Evolutionary conservation across 2,329 filamentous ascomycete species (phyloP), one percentile per base, ranked within the genome.

Genomic region (Capronia coronata): DNA sequence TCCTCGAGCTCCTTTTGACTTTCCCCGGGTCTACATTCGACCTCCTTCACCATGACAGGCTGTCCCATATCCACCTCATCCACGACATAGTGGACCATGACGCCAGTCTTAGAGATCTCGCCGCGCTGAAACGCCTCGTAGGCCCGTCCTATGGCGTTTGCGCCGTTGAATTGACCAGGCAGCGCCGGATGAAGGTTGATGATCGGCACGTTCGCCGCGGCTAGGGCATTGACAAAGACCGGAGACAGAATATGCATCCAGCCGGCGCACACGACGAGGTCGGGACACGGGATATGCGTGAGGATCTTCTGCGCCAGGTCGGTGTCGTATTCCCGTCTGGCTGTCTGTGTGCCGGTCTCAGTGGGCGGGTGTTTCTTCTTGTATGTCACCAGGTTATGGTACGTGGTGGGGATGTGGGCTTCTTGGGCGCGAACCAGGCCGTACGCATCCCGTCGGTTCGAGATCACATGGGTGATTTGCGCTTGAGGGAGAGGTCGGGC

Each of bases 81-180:
- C 54, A 86, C 82, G 40, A 94, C 88, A 67, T 90, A 84, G 69
- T 95, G 89, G 13, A 88, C 81, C 90, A 94, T 95, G 46, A 94
- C 83, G 0, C 90, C 89, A 0, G 80, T 89, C 57, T 75, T 77
- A 57, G 77, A 76, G 58, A 85, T 76, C 61, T 82, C 78, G 8
- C 87, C 77, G 56, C 76, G 77, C 63, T 82, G 68, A 64, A 86
- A 89, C 49, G 87, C 87, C 40, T 79, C 75, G 68, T 81, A 88
- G 2, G 89, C 87, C 19, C 87, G 75, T 60, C 85, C 80, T 60
- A 95, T 94, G 13, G 88, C 89, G 57, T 77, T 69, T 57, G 82
- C 79, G 3, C 89, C 89, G 58, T 90, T 85, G 64, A 88, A 90
- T 61, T 82, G 77, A 1, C 85, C 85, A 62, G 76, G 84, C 34